A percentile compares a stretch with the other conserved stretches of the same genome.
phyloP scores from a whole-genome alignment of 2,329 filamentous ascomycete species.

The Sarocladium kiliense region DNA sequence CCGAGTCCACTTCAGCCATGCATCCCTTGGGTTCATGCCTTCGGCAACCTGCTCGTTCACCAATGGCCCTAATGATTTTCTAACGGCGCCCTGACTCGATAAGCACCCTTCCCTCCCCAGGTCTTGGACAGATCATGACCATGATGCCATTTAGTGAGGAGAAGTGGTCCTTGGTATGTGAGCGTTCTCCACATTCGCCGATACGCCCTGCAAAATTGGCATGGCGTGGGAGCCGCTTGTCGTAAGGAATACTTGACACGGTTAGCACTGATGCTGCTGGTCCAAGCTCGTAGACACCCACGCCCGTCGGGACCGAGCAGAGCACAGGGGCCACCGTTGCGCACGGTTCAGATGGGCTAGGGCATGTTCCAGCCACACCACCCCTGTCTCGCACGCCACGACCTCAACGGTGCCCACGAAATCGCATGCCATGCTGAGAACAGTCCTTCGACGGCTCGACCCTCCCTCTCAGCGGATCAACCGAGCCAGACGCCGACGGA shows the following conservation, averaged over 20 bases:
- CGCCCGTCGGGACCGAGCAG: slow-evolving; percentile 7
- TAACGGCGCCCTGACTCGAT: too few species aligned
- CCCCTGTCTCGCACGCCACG: not conserved
- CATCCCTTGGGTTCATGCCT: not conserved
- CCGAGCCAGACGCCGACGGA: not conserved
- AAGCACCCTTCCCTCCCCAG: not conserved
- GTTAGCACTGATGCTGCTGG: not conserved
- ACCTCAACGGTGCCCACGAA: not conserved
- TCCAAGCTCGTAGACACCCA: not conserved
- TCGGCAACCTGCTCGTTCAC: not conserved
- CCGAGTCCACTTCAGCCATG: not conserved
- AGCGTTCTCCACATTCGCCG: not conserved
- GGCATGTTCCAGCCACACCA: slow-evolving; percentile 3
- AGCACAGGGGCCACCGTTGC: not conserved
- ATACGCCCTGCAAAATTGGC: not conserved
- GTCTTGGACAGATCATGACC: not conserved
- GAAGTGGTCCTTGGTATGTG: not conserved
- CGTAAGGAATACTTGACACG: not conserved
- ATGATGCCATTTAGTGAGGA: not conserved
- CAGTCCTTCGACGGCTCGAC: not conserved
- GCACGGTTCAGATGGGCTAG: not conserved
- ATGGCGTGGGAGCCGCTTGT: not conserved
- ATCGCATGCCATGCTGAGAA: not conserved
- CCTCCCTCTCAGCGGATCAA: not conserved
- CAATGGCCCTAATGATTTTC: too few species aligned